Evolutionary conservation across 2,329 filamentous ascomycete species (phyloP), one percentile per base, ranked within the genome.

Genomic region (Whalleya microplaca): DNA sequence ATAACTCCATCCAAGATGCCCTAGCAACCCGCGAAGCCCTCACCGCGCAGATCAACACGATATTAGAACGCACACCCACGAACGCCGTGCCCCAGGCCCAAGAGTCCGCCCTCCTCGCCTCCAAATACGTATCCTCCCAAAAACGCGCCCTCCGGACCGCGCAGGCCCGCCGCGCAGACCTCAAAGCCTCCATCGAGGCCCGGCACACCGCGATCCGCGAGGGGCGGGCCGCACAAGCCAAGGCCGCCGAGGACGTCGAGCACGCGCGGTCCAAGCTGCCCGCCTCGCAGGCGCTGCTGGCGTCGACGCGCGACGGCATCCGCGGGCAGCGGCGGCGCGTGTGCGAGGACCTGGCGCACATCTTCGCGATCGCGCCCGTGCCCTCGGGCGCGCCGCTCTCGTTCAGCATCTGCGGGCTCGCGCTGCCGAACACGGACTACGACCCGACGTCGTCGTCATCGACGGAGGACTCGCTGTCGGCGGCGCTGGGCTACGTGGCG

Each of bases 1-100:
- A 96, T 61, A 91, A 90, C 70, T 96, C 92, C 52, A 91, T 97
- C 21, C 92, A 96, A 70, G 94, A 98, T 72, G 92, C 92, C 1
- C 76, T 96, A 9, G 84, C 87, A 1, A 96, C 91, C 0, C 86
- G 90, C 14, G 85, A 90, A 57, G 81, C 82, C 51, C 80, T 98
- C 8, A 86, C 91, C 46, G 76, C 81, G n/a, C 91, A 96, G 62
- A 96, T 97, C 62, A 90, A 90, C 62, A 71, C 78, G 0, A 73
- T 86, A 0, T 71, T 87, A 3, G 70, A 75, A 0, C 64, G 72
- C 0, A 73, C 73, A 2, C 76, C 79, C 0, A 64, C 71, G 1
- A 73, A 82, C 45, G 71, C 74, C 20, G 73, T 81, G 0, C 77
- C 78, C 0, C 72, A 78, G 32, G 84, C 83, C 2, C 67, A 79